Percentiles rank a stretch among this genome's conserved stretches.
phyloP scores from a whole-genome alignment of 257 asterid genomes.

The Penstemon barbatus region DNA sequence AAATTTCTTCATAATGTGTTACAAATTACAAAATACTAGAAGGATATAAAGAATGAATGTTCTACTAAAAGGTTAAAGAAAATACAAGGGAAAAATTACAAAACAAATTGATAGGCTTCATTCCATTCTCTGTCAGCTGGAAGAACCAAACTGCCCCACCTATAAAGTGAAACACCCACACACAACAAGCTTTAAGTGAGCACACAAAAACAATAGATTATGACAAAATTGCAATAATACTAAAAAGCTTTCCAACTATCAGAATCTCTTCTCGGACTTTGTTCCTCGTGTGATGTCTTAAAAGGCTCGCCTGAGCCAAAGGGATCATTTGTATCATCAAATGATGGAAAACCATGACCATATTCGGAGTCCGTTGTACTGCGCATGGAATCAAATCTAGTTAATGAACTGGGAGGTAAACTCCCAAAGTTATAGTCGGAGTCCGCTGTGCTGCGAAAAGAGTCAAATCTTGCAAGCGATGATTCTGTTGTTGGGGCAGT shows the following conservation, averaged over 20 bases:
- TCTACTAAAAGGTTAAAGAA: slow-evolving; percentile 21
- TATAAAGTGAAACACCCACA: too few species aligned
- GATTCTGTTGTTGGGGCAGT: slow-evolving; percentile 42
- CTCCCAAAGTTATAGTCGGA: slow-evolving; percentile 63
- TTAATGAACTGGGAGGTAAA: slow-evolving; percentile 38
- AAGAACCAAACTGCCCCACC: too few species aligned
- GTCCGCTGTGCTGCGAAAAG: slow-evolving; percentile 80
- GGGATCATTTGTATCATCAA: slow-evolving; percentile 71
- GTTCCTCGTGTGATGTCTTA: slow-evolving; percentile 59
- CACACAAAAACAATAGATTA: slow-evolving; percentile 22
- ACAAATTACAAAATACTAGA: slow-evolving; percentile 39
- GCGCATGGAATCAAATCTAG: slow-evolving; percentile 65
- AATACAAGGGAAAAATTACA: slow-evolving; percentile 21
- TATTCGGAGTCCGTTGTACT: slow-evolving; percentile 67
- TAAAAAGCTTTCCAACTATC: slow-evolving; percentile 89
- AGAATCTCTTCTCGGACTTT: slow-evolving; percentile 68
- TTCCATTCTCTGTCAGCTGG: too few species aligned
- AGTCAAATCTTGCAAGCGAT: slow-evolving; percentile 66
- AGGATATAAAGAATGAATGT: slow-evolving; percentile 31
- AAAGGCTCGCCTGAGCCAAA: slow-evolving; percentile 69
- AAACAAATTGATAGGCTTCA: background rate
- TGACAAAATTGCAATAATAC: slow-evolving; percentile 20
- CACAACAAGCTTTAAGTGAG: background rate
- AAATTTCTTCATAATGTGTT: slow-evolving; percentile 18
- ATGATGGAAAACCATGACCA: slow-evolving; percentile 66